phyloP scores from a whole-genome alignment of 768 basidiomycete genomes.

The Rhodotorula taiwanensis region DNA sequence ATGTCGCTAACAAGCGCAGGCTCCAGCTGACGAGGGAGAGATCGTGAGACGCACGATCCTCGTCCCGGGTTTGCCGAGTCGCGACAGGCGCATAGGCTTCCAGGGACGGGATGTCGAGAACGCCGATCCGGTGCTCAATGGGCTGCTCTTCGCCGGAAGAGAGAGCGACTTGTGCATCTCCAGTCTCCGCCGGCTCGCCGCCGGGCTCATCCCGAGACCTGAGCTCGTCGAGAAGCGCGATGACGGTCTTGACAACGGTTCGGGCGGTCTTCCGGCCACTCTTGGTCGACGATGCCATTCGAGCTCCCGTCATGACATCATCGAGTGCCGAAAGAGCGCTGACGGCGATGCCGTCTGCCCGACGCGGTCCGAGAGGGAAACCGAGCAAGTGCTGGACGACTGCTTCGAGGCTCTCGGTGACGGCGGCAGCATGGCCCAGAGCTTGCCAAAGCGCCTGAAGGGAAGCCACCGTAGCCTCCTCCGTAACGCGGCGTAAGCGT shows the following conservation, averaged over 20 bases:
- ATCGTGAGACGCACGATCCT: slow-evolving; percentile 50
- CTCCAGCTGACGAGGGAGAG: slow-evolving; percentile 63
- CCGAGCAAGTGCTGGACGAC: slow-evolving; percentile 76
- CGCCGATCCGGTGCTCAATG: slow-evolving; percentile 21
- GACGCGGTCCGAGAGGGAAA: slow-evolving; percentile 53
- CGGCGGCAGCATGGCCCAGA: slow-evolving; percentile 65
- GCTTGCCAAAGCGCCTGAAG: slow-evolving; percentile 58
- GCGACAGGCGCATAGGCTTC: slow-evolving; percentile 17
- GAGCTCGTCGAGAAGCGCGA: slow-evolving; percentile 55
- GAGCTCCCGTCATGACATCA: slow-evolving; percentile 66
- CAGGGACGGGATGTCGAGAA: neutral
- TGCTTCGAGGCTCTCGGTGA: slow-evolving; percentile 61
- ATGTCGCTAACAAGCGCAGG: slow-evolving; percentile 66
- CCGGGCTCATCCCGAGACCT: slow-evolving; percentile 55
- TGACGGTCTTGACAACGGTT: slow-evolving; percentile 10
- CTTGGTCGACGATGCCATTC: slow-evolving; percentile 33
- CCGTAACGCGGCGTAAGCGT: slow-evolving; percentile 57
- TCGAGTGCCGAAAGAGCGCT: slow-evolving; percentile 80
- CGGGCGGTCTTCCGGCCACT: too few species aligned
- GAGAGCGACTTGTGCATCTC: too few species aligned
- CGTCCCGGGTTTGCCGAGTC: neutral
- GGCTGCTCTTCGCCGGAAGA: too few species aligned
- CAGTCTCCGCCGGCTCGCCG: neutral
- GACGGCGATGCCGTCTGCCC: slow-evolving; percentile 51
- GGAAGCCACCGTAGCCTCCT: slow-evolving; percentile 53